phyloP scores from a whole-genome alignment of 805 yeast genomes.

The Saturnispora silvae region DNA sequence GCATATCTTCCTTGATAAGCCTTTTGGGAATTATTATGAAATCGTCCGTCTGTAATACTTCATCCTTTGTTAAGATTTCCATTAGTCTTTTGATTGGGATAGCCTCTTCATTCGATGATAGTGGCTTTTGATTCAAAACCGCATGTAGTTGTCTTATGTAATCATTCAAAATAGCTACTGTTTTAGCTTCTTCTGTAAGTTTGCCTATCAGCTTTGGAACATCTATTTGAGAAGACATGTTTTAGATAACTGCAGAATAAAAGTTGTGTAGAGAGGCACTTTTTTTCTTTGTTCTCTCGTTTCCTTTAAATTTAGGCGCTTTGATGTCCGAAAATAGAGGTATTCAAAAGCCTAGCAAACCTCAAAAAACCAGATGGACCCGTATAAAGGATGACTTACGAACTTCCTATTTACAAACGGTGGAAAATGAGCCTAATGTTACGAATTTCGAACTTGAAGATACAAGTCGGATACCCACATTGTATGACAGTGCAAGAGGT shows the following conservation, averaged over 20 bases:
- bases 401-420: no score
- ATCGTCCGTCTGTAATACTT: slow-evolving; percentile 5
- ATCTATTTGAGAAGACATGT: no score
- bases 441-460: neutral
- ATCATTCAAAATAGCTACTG: slow-evolving; percentile 14
- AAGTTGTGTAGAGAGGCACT: no score
- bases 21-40: slow-evolving; percentile 20
- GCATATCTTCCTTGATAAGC: slow-evolving; percentile 1
- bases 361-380: no score
- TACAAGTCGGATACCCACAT: neutral
- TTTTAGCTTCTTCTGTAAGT: slow-evolving; percentile 16
- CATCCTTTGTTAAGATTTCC: neutral
- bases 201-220: slow-evolving; percentile 33
- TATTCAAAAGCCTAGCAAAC: no score
- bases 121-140: slow-evolving; percentile 6
- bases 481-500: slow-evolving; percentile 6
- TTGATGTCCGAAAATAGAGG: no score
- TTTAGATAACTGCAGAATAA: no score
- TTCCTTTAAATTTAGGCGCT: no score
- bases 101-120: slow-evolving; percentile 3
- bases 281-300: no score
- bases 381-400: no score
- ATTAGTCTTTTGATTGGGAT: slow-evolving; percentile 1
- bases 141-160: slow-evolving; percentile 15
- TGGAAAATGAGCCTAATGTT: no score